Evolutionary conservation across 768 basidiomycete species (phyloP), one percentile per base, ranked within the genome.

Genomic region (Suillus ampliporus): DNA sequence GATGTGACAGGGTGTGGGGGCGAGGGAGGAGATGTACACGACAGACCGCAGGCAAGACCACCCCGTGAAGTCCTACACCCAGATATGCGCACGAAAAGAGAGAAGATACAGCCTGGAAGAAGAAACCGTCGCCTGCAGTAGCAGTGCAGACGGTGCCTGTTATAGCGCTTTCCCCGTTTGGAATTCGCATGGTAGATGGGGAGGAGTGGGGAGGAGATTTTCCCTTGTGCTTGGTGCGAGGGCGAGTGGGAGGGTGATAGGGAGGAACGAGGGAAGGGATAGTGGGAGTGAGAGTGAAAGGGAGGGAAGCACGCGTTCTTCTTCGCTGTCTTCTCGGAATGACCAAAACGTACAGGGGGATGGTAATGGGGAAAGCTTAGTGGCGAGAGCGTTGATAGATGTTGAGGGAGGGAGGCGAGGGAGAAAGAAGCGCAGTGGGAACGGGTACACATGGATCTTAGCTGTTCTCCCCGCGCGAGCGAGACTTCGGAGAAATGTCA

Each of bases 131-230:
- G 57, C 90, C 91, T 50, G 89, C 89, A n/a, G 80, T 94, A 43
- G 90, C 89, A 41, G 66, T 93, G 72, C 90, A 92, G 66, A 86
- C 87, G 37, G 86, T 86, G 37, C 86, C 84, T 19, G 90, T 93
- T 15, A 89, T 87, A 31, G 84, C 89, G 23, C 82, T 85, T 21
- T 83, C 85, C 76, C 48, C 65, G 72, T 5, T 64, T 67, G 51
- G 66, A 71, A 52, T 61, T 64, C 10, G 26, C 58, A 65, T 48
- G 43, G 21, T 17, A 67, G 65, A 26, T 71, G 59, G n/a, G n/a
- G n/a, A n/a, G n/a, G n/a, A n/a, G n/a, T n/a, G 37, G 65, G 64
- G 67, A 83, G 79, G 68, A 79, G 89, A 63, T 89, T 89, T 65
- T 88, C 88, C n/a, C 77, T 90, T 4, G 80, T 90, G 43, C 78